Evolutionary conservation across 2,329 filamentous ascomycete species (phyloP), one percentile per base, ranked within the genome.

Genomic region (Stachybotrys elegans): DNA sequence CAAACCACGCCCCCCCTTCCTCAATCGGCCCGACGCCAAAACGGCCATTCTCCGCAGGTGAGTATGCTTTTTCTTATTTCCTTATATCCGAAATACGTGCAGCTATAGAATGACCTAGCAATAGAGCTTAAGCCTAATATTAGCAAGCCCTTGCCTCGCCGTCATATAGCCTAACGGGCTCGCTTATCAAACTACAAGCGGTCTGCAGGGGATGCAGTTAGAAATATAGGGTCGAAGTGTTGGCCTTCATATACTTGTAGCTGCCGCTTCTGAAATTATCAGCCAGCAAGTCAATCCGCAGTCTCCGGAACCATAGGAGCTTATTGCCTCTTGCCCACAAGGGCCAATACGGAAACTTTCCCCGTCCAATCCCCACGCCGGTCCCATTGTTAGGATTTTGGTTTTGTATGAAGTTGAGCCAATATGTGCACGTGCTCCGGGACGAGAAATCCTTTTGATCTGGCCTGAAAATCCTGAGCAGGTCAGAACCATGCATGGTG

Each of bases 401-500:
- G 5, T 36, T 36, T 11, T 36, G 17, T 6, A 36, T 5, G 34
- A 36, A 36, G 34, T 36, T 36, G 14, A 36, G 34, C 14, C 19
- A 20, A 20, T 36, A 36, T 17, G 34, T 36, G 9, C 34, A 20
- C 5, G 34, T 36, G 34, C 34, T 19, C 16, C 21, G 19, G 34
- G 34, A 13, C 5, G 14, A 16, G 17, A 36, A 36, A 20, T 36
- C 34, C 17, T 36, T 20, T 5, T 17, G 7, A n/a, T n/a, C n/a
- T n/a, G n/a, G n/a, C 13, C 13, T 36, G 34, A 36, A 36, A 6
- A 36, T 6, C 34, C 21, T 36, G 34, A 11, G 12, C 14, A 19
- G 17, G 19, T 44, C 44, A 6, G 41, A 37, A 12, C 43, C 42
- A 31, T 48, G 46, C 5, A 21, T 14, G 5, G 48, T 46, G 22